Evolutionary conservation across 2,329 filamentous ascomycete genomes (phyloP).

Genomic region (Raffaelea albimanens): DNA sequence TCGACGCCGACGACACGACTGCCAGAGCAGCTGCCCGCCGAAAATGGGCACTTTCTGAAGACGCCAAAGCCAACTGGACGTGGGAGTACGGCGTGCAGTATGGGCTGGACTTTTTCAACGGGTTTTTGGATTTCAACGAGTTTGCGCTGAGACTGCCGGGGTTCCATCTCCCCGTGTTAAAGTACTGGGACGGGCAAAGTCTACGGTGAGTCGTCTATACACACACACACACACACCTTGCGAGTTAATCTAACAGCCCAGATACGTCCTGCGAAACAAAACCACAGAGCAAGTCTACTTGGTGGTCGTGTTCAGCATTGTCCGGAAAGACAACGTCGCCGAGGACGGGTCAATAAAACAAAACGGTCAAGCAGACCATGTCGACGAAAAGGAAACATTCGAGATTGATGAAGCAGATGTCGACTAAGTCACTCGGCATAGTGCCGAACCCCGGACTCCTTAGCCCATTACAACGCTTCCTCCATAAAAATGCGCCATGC

Average conservation of each 20-base stretch:
- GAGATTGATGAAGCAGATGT: too few relatives aligned
- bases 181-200: constrained; percentile 72
- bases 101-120: constrained; percentile 70
- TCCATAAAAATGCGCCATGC: too few relatives aligned
- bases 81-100: constrained; percentile 46
- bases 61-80: constrained; percentile 41
- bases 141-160: constrained; percentile 64
- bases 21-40: constrained; percentile 38
- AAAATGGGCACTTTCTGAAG: constrained; percentile 45
- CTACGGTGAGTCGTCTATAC: constrained; percentile 47
- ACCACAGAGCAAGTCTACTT: constrained; percentile 66
- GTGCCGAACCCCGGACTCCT: too few relatives aligned
- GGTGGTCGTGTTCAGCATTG: constrained; percentile 70
- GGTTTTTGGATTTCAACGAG: constrained; percentile 76
- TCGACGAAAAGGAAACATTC: too few relatives aligned
- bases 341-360: constrained; percentile 34
- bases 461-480: too few relatives aligned
- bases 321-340: constrained; percentile 57
- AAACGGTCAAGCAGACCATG: not conserved
- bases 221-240: too few relatives aligned
- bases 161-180: constrained; percentile 63
- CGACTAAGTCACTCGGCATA: too few relatives aligned
- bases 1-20: constrained; percentile 27
- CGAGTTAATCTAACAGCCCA: too few relatives aligned
- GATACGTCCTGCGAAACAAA: constrained; percentile 84